Base-by-base conservation (phyloP, 2,329 filamentous ascomycete species). In the Fusarium circinatum region DNA sequence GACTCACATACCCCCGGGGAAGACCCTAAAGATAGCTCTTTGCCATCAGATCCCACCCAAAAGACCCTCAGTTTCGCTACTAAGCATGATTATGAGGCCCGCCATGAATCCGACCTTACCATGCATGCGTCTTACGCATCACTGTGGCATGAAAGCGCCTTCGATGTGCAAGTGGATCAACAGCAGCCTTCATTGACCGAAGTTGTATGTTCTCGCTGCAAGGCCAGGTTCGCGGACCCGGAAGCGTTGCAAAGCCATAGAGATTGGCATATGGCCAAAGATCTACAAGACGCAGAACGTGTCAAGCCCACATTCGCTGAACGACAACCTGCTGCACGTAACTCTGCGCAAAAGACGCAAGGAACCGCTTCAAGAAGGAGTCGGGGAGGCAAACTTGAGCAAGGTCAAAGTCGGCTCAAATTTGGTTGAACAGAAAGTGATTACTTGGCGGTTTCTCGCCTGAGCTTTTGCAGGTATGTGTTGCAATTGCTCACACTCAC, bases 191-290 rank as follows among this genome's bases (percentile, higher is more conserved):
- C 80, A 76, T 81, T 82, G 71, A 80, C 78, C 42, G 78, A 83
- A 48, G 83, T 85, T 76, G 76, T 82, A 45, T 97, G 94, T 81
- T 80, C 85, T 56, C 89, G 90, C 71, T 98, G 95, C 81, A 86
- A 88, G 67, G 86, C 88, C 76, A 79, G 81, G n/a, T 85, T 96
- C 39, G 85, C 87, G 18, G 84, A 86, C 44, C 79, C 85, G 32
- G 89, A 92, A 63, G 87, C 88, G 75, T 79, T 90, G 52, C 88
- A 91, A 74, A 95, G 93, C 82, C 96, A 99, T 81, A 87, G 92
- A 61, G 96, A 99, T 81, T 98, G 95, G 92, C 96, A 99, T 83
- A 92, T 98, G 83, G 96, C 96, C 51, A 94, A 93, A 83, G 93
- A 96, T 76, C 86, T 99, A 36, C 92, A 95, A 73, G 88, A 91